Evolutionary conservation across 2,329 filamentous ascomycete species (phyloP).

Genomic region (Albophoma yamanashiensis): DNA sequence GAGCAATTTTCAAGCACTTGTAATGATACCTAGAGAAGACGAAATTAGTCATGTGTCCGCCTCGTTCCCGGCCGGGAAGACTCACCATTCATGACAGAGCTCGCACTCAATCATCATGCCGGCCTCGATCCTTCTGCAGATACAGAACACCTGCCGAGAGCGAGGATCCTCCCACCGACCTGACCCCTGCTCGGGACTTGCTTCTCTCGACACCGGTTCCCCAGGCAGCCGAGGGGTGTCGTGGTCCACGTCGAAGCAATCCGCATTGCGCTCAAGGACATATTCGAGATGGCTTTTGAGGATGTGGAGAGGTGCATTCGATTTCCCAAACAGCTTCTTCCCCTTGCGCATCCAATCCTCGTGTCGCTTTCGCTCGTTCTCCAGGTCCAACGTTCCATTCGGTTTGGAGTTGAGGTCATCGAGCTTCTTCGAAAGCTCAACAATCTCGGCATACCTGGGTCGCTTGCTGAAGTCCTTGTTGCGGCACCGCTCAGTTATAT

Average conservation of each 20-base stretch:
- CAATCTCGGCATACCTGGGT: conserved; percentile 82
- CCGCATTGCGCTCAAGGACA: conserved; percentile 77
- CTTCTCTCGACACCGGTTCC: conserved; percentile 82
- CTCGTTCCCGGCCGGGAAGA: conserved; percentile 5
- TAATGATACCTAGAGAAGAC: conserved; percentile 71
- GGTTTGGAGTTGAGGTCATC: conserved; percentile 90
- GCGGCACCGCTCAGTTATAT: conserved; percentile 68
- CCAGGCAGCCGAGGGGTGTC: conserved; percentile 85
- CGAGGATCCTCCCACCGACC: conserved; percentile 51
- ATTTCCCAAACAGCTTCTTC: conserved; percentile 96
- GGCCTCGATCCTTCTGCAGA: conserved; percentile 84
- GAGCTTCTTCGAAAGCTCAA: conserved; percentile 76
- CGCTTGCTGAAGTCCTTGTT: conserved; percentile 66
- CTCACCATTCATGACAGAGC: conserved; percentile 91
- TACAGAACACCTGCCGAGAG: conserved; percentile 82
- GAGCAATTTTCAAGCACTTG: conserved; percentile 94
- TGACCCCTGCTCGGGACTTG: conserved; percentile 42
- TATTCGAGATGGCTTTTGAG: conserved; percentile 90
- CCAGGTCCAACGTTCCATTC: conserved; percentile 78
- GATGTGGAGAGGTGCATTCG: conserved; percentile 93
- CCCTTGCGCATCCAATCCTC: conserved; percentile 99
- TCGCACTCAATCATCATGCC: conserved; percentile 99
- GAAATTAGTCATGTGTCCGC: not conserved
- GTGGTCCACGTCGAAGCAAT: conserved; percentile 77
- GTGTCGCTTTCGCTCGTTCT: conserved; percentile 87